Conservation (phyloP, 805 yeast species). For the Candida oleophila region DNA sequence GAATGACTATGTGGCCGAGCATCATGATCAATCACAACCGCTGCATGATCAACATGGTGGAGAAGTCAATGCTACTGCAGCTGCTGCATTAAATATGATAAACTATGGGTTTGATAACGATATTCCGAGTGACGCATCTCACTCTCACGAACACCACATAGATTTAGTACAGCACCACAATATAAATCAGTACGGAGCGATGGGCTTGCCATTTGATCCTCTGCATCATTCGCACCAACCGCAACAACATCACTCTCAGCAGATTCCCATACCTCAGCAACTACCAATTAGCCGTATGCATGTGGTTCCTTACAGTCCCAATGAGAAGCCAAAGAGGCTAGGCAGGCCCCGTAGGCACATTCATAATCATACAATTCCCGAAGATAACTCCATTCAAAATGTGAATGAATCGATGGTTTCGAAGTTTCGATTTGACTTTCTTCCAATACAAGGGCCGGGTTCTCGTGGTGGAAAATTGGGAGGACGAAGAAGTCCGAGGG, state of each 20-base stretch:
- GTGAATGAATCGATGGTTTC: conserved; percentile 28
- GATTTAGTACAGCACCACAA: not conserved
- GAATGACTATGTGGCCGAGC: conserved; percentile 14
- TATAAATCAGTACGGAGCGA: not conserved
- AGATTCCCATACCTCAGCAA: not conserved
- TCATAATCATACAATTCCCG: conserved; percentile 16
- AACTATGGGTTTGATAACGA: conserved; percentile 13
- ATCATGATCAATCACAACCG: not conserved
- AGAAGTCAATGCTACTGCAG: conserved; percentile 11
- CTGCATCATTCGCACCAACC: not conserved
- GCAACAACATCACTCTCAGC: not conserved
- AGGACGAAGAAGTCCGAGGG: conserved; percentile 19
- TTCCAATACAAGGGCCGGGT: conserved; percentile 39
- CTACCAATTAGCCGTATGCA: not conserved
- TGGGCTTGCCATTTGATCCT: not conserved
- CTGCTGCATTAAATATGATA: conserved; percentile 22
- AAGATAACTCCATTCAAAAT: conserved; percentile 19
- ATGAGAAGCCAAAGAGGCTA: conserved; percentile 28
- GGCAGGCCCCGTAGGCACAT: conserved; percentile 36
- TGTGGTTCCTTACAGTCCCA: conserved; percentile 33
- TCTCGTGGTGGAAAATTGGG: conserved; percentile 35
- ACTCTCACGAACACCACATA: not conserved
- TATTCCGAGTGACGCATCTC: not conserved
- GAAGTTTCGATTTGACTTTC: conserved; percentile 32
- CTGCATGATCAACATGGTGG: conserved; percentile 4